Conservation (phyloP, 306 rosid genomes). For the Pueraria montana region DNA sequence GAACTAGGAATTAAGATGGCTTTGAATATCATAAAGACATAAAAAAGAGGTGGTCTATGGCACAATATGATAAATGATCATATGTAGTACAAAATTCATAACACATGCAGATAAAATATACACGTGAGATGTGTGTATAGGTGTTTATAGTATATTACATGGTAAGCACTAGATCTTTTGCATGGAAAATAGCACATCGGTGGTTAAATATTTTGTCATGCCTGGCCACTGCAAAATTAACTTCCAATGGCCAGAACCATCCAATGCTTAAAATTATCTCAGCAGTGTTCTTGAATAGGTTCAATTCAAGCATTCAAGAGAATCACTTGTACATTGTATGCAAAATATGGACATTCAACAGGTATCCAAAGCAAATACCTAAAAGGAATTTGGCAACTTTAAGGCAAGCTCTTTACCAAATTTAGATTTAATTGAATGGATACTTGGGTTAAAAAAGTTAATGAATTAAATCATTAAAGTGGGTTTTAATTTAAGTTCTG, state of each 20-base stretch:
- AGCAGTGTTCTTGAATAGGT: slow-evolving; percentile 14
- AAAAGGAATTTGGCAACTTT: background rate
- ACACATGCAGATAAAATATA: slow-evolving; percentile 9
- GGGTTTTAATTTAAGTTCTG: background rate
- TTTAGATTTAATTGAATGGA: background rate
- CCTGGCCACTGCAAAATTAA: background rate
- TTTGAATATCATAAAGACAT: background rate
- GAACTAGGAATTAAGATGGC: background rate
- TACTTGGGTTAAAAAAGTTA: background rate
- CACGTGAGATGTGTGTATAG: background rate
- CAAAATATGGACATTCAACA: slow-evolving; percentile 15
- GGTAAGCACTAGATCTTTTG: background rate
- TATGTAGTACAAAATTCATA: background rate
- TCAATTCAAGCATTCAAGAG: slow-evolving; percentile 14
- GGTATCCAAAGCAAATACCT: background rate
- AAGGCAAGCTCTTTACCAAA: background rate
- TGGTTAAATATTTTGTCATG: background rate
- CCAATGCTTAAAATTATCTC: slow-evolving; percentile 8
- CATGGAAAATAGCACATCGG: slow-evolving; percentile 1
- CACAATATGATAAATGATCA: background rate
- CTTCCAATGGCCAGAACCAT: background rate
- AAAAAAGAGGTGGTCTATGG: slow-evolving; percentile 10
- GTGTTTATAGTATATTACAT: background rate
- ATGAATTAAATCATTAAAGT: background rate
- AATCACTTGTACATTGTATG: background rate